Conservation (phyloP, 257 asterid genomes). For the Scutellaria baicalensis region DNA sequence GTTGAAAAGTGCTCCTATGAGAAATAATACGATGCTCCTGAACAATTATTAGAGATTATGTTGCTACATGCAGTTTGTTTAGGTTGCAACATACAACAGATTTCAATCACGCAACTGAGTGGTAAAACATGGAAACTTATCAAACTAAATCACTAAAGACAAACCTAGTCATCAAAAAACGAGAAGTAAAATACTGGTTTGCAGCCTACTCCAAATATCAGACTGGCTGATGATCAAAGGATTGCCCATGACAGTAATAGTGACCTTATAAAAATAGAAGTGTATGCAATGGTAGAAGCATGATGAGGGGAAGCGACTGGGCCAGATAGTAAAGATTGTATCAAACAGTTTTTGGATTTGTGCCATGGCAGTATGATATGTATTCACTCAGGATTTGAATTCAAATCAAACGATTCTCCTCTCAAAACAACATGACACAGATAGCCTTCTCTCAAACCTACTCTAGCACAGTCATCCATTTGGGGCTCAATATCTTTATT, state of each 20-base stretch:
- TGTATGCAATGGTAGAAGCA: not conserved
- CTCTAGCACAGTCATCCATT: not conserved
- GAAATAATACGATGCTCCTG: no score
- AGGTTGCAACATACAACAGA: not conserved
- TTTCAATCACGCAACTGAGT: not conserved
- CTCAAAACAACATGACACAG: no score
- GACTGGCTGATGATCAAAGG: not conserved
- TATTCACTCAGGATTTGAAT: not conserved
- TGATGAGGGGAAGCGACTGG: no score
- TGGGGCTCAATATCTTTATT: not conserved
- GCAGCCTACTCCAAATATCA: not conserved
- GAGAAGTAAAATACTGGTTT: not conserved
- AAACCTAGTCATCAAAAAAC: not conserved
- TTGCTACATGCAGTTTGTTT: not conserved
- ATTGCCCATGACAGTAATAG: not conserved
- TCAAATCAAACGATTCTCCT: no score
- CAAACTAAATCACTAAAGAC: not conserved
- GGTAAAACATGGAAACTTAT: not conserved
- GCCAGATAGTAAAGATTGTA: no score
- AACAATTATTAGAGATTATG: not conserved
- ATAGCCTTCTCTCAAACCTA: not conserved
- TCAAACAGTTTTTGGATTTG: no score
- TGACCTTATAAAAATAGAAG: not conserved
- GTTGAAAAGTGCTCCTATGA: not conserved
- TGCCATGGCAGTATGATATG: not conserved